phyloP scores from a whole-genome alignment of 768 basidiomycete genomes.

The Kwoniella dejecticola region DNA sequence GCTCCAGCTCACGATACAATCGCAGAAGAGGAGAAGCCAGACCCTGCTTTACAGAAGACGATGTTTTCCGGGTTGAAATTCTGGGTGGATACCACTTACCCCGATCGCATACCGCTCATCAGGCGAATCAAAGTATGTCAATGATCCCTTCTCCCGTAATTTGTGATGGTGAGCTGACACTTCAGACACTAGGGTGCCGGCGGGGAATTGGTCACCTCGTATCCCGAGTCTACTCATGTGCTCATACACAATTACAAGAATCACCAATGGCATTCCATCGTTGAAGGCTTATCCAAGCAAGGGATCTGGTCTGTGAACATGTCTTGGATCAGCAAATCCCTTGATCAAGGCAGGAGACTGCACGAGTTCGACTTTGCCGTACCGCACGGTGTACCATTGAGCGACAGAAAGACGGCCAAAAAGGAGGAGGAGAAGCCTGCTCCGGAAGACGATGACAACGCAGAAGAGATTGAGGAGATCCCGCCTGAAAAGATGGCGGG shows the following conservation, averaged over 20 bases:
- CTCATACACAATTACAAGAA: conserved; percentile 27
- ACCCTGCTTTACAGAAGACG: neutral
- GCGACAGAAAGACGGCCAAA: neutral
- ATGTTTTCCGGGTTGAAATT: conserved; percentile 25
- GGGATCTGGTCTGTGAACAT: conserved; percentile 30
- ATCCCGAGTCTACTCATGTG: conserved; percentile 33
- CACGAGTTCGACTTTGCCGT: conserved; percentile 19
- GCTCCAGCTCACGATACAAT: neutral
- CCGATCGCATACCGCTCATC: conserved; percentile 18
- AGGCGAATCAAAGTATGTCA: conserved; percentile 17
- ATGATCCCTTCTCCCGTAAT: neutral
- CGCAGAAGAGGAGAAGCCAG: neutral
- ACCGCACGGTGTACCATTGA: conserved; percentile 1
- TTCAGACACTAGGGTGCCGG: conserved; percentile 9
- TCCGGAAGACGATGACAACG: neutral
- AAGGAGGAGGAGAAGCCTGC: neutral
- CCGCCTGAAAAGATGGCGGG: neutral
- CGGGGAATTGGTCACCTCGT: conserved; percentile 17
- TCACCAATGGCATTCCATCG: conserved; percentile 22
- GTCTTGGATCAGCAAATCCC: conserved; percentile 16
- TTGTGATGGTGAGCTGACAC: neutral
- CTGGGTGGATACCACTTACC: conserved; percentile 28
- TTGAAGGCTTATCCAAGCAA: conserved; percentile 5
- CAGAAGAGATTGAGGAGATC: neutral
- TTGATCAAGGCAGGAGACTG: conserved; percentile 11